Conservation (phyloP, 2,329 filamentous ascomycete genomes). For the Microsporum canis region DNA sequence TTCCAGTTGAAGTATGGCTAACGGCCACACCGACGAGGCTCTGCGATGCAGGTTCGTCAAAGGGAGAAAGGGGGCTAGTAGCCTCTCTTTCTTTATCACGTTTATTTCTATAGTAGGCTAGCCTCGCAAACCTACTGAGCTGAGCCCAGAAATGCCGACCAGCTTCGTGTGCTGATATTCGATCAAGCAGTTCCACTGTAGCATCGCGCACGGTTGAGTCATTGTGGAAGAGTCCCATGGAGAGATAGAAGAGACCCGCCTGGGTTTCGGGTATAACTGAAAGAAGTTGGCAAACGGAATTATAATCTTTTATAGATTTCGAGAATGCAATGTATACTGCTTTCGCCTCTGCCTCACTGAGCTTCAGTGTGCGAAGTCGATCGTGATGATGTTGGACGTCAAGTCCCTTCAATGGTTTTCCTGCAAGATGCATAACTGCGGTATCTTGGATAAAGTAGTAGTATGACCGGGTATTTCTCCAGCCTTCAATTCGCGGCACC, state of each 20-base stretch:
- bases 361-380: conserved; percentile 68
- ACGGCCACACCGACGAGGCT: conserved; percentile 27
- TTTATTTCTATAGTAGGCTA: conserved; percentile 71
- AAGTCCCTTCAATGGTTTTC: conserved; percentile 30
- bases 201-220: conserved; percentile 65
- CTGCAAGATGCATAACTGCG: conserved; percentile 30
- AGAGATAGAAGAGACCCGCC: conserved; percentile 81
- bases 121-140: conserved; percentile 75
- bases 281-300: conserved; percentile 74
- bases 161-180: conserved; percentile 75
- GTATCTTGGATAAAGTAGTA: conserved; percentile 79
- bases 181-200: conserved; percentile 68
- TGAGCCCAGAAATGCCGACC: conserved; percentile 87
- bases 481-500: conserved; percentile 86
- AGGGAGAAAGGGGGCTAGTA: conserved; percentile 16
- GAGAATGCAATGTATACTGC: conserved; percentile 77
- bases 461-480: conserved; percentile 90
- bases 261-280: conserved; percentile 75
- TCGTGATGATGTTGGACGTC: conserved; percentile 91
- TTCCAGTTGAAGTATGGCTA: conserved; percentile 1
- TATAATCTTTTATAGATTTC: conserved; percentile 64
- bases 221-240: conserved; percentile 84
- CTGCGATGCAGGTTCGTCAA: conserved; percentile 20
- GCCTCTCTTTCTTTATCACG: conserved; percentile 42
- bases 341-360: conserved; percentile 62